These are phyloP conservation scores for Colletotrichum gloeosporioides DNA, from an alignment of 2,329 filamentous ascomycete species.

Conservation along the genomic window DNA sequence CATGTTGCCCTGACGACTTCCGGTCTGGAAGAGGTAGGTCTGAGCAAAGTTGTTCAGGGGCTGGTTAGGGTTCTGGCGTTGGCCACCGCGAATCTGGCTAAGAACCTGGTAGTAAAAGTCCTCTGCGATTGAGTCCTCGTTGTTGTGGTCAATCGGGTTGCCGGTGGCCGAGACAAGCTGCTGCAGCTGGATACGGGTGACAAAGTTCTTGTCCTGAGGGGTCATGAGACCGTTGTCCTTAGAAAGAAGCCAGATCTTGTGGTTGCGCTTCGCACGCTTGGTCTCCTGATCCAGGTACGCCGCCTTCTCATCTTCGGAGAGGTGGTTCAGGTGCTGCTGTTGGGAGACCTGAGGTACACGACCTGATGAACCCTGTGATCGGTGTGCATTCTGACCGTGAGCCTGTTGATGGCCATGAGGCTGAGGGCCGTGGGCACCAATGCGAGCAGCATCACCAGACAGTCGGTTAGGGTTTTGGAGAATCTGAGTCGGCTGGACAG, in stretches of 20 bases:
- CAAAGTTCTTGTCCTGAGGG: constrained; percentile 99
- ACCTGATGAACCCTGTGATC: constrained; percentile 63
- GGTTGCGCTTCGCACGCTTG: constrained; percentile 93
- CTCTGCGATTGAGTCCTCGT: constrained; percentile 82
- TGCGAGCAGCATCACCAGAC: constrained; percentile 50
- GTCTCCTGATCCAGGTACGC: constrained; percentile 90
- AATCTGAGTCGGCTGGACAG: constrained; percentile 73
- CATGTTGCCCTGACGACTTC: constrained; percentile 77
- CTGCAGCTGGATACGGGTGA: constrained; percentile 95
- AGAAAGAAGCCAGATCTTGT: constrained; percentile 94
- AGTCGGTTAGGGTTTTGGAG: constrained; percentile 79
- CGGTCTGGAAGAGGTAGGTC: constrained; percentile 96
- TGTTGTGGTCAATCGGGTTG: constrained; percentile 79
- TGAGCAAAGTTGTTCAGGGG: constrained; percentile 96
- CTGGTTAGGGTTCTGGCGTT: constrained; percentile 89
- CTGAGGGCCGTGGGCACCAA: constrained; percentile 24
- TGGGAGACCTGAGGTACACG: constrained; percentile 62
- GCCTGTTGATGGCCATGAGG: constrained; percentile 28
- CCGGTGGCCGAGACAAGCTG: constrained; percentile 93
- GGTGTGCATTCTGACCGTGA: constrained; percentile 42
- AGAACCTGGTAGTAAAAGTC: constrained; percentile 99
- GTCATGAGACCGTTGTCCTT: constrained; percentile 98
- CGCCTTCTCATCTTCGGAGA: constrained; percentile 84
- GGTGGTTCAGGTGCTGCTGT: constrained; percentile 65
- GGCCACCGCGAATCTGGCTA: constrained; percentile 88